Base-by-base conservation (phyloP, 441 rosid species). In the Adansonia grandidieri region DNA sequence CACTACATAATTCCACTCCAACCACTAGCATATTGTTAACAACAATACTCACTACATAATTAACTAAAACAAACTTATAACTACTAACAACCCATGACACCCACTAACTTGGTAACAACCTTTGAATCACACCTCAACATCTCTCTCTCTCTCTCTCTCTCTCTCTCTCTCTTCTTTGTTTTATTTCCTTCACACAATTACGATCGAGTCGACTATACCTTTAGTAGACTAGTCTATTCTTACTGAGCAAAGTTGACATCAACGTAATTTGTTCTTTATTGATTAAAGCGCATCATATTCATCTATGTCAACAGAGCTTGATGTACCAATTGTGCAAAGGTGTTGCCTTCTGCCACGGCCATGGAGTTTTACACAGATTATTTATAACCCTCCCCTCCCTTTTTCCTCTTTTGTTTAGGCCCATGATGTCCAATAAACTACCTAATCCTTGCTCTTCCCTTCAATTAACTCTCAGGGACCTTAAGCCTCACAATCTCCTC, bases 241-340 rank as follows among this genome's bases (percentile, higher is more conserved):
- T 28, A 28, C 32, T 28, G 32, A 28, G 32, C 32, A 28, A 28
- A 28, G 32, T 28, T 28, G 32, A 28, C 32, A 28, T 28, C 32
- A 28, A 28, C 32, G 32, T 28, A 28, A 28, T 28, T 28, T 28
- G 32, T 28, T 28, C 32, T 28, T 0, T 53, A 15, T 9, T 32
- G 13, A 8, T 37, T 19, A n/a, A 17, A 32, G 56, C 54, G 22
- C 9, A 44, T 56, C n/a, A 75, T 14, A 28, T 28, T 28, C 32
- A 28, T 28, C 15, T 68, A 2, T 64, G 14, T 75, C 17, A 74
- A 56, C 87, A 96, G 99, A 91, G 95, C 80, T 87, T 96, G 90
- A 96, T 96, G 99, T 96, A 88, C 79, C 99, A 96, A 84, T 87
- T 96, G 0, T 94, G 98, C 90, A 93, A 94, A 80, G 98, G 98